Base-by-base conservation (phyloP, 2,329 filamentous ascomycete genomes). In the Aspergillus sp. region DNA sequence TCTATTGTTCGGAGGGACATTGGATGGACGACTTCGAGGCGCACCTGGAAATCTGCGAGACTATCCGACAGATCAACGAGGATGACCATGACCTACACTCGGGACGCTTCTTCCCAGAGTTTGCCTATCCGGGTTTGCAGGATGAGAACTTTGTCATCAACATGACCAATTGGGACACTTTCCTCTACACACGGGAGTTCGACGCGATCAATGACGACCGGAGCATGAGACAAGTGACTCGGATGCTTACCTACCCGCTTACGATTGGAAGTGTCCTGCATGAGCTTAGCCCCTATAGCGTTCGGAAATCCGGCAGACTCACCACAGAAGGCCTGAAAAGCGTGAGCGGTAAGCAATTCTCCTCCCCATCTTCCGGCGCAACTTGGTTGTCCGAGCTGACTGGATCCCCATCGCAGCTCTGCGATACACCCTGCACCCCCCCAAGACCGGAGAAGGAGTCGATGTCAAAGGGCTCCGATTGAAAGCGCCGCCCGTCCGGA, bases 151-250 rank as follows among this genome's bases (percentile, higher is more conserved):
- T 92, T 36, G 84, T 95, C 65, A 87, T 97, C 66, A 99, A 99
- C 77, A 93, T 99, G 90, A 96, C 90, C 49, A 99, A 96, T 75
- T 99, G 95, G 95, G 95, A 99, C 76, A 98, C 95, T 0, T 91
- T 96, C 68, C 81, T 99, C 71, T 99, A 96, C 74, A 96, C 92
- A 3, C 85, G 95, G 70, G 90, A 96, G 69, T 98, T 95, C 70
- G 85, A 89, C 65, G 96, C 96, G 5, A 88, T 99, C 72, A 92
- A 99, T 74, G 87, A 92, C 62, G 93, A 96, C 73, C 86, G 94
- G 59, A 89, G 88, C 70, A 90, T 99, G 87, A 85, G 95, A 61
- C 96, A 99, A 77, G 93, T 92, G 26, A 99, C 95, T 1, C 87
- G 92, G 65, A 83, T 99, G 66, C 81, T 99, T 67, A 99, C 96